A percentile compares a stretch with the other conserved stretches of the same genome.
Conservation (phyloP, 306 rosid species). For the Malus domestica region ASM211411v1 NC_041792.1:30534407-30534906, state of each 20-base stretch:
- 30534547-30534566: too few relatives aligned
- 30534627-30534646: not conserved
- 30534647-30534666: not conserved
- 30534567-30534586: too few relatives aligned
- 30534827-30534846: not conserved
- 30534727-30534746: too few relatives aligned
- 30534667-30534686: too few relatives aligned
- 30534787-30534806: not conserved
- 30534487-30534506: not conserved
- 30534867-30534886: not conserved
- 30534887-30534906: not conserved
- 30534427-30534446: not conserved
- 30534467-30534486: not conserved
- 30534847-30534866: not conserved
- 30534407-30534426: not conserved
- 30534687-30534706: too few relatives aligned
- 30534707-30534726: too few relatives aligned
- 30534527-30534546: too few relatives aligned
- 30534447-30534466: not conserved
- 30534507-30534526: too few relatives aligned
- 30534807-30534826: not conserved
- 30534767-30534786: rapidly evolving
- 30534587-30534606: too few relatives aligned
- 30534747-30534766: not conserved
- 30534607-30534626: too few relatives aligned